phyloP scores from a whole-genome alignment of 2,329 filamentous ascomycete genomes.

The Cyphellophora europaea region DNA sequence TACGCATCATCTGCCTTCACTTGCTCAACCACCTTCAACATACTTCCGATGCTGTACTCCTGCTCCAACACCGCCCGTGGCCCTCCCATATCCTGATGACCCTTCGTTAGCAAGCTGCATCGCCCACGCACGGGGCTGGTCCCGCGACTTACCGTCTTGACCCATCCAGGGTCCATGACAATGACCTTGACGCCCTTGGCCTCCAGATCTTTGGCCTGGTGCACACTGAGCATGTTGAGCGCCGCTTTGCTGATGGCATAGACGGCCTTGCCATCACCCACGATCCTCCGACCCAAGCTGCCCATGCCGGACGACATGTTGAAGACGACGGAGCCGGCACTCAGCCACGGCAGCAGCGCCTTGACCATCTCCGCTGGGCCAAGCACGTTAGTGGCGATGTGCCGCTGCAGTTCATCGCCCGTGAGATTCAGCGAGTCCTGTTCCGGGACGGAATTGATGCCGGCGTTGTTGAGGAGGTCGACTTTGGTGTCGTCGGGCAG shows the following conservation, averaged over 20 bases:
- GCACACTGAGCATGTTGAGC: slow-evolving; percentile 34
- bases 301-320: slow-evolving; percentile 11
- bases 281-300: slow-evolving; percentile 5
- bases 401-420: slow-evolving; percentile 6
- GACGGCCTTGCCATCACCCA: slow-evolving; percentile 13
- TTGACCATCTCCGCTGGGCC: slow-evolving; percentile 22
- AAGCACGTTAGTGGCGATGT: slow-evolving; percentile 22
- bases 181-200: slow-evolving; percentile 26
- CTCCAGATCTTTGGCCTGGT: slow-evolving; percentile 27
- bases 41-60: slow-evolving; percentile 27
- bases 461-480: slow-evolving; percentile 15
- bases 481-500: slow-evolving; percentile 1
- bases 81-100: slow-evolving; percentile 35
- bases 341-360: slow-evolving; percentile 19
- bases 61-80: slow-evolving; percentile 30
- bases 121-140: no score
- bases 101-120: no score
- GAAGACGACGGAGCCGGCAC: slow-evolving; percentile 11
- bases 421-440: slow-evolving; percentile 6
- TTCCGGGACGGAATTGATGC: slow-evolving; percentile 8
- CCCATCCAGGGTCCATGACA: slow-evolving; percentile 36
- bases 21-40: slow-evolving; percentile 27
- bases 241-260: slow-evolving; percentile 36
- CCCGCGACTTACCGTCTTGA: no score
- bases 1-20: slow-evolving; percentile 19